Conservation (phyloP, 139 green algal species). For the Gonium pectorale region DNA sequence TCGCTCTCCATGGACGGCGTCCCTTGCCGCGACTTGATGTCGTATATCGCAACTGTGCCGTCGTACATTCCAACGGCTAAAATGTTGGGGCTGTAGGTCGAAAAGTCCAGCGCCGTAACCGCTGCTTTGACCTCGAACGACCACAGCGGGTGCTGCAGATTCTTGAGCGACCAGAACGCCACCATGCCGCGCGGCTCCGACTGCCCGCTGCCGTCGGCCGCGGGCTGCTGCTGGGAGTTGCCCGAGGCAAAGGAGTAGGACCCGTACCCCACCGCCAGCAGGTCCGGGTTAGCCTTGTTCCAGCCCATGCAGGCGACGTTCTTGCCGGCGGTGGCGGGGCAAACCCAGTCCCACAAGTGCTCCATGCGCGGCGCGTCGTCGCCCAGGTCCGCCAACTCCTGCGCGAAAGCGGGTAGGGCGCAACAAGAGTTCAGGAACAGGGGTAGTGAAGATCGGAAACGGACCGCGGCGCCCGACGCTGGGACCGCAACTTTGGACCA, state of each 20-base stretch:
- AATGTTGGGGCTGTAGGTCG: slow-evolving; percentile 70
- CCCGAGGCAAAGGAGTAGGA: slow-evolving; percentile 61
- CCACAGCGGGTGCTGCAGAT: slow-evolving; percentile 83
- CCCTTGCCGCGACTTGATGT: slow-evolving; percentile 69
- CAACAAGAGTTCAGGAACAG: background rate
- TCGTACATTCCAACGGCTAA: slow-evolving; percentile 92
- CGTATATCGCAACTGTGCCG: slow-evolving; percentile 84
- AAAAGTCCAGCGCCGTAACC: slow-evolving; percentile 84
- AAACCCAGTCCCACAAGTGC: slow-evolving; percentile 78
- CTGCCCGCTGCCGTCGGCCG: background rate
- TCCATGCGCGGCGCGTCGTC: slow-evolving; percentile 63
- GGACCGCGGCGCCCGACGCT: too few species aligned
- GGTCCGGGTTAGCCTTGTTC: slow-evolving; percentile 71
- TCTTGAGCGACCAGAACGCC: slow-evolving; percentile 88
- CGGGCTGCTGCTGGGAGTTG: background rate
- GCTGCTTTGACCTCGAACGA: slow-evolving; percentile 63
- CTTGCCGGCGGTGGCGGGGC: slow-evolving; percentile 57
- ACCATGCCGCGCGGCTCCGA: slow-evolving; percentile 61
- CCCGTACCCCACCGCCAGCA: slow-evolving; percentile 88
- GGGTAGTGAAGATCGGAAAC: too few species aligned
- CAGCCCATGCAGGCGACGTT: slow-evolving; percentile 74
- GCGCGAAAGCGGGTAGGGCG: background rate
- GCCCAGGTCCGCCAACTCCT: slow-evolving; percentile 31
- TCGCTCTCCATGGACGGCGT: slow-evolving; percentile 69
- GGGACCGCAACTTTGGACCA: too few species aligned